phyloP scores from a whole-genome alignment of 805 yeast species.

The Wickerhamiella shivajii region DNA sequence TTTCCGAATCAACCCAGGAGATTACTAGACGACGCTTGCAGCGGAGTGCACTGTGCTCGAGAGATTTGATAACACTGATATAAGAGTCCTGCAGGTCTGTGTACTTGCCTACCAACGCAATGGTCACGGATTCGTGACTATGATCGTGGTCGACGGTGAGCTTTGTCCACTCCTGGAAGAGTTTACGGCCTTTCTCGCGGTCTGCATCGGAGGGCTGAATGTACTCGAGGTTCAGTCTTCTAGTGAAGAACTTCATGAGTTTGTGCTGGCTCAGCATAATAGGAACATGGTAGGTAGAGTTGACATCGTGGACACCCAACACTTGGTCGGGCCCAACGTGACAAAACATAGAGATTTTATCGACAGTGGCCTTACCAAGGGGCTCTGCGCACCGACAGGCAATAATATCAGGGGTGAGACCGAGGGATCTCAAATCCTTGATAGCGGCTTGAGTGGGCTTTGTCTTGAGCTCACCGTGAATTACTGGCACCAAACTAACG shows the following conservation, averaged over 20 bases:
- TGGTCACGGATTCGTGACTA: constrained; percentile 73
- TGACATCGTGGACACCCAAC: constrained; percentile 89
- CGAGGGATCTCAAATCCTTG: constrained; percentile 87
- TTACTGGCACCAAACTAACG: constrained; percentile 93
- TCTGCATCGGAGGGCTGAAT: constrained; percentile 37
- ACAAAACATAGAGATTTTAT: constrained; percentile 96
- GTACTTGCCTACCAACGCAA: constrained; percentile 95
- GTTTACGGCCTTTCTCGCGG: constrained; percentile 45
- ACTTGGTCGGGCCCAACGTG: constrained; percentile 98
- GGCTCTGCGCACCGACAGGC: constrained; percentile 91
- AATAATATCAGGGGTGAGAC: constrained; percentile 90
- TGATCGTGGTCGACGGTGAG: constrained; percentile 71
- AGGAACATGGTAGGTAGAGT: constrained; percentile 96
- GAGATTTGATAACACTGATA: constrained; percentile 82
- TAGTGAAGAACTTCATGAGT: constrained; percentile 52
- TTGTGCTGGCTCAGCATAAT: constrained; percentile 76
- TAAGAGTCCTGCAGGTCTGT: constrained; percentile 91
- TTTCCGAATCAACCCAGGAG: constrained; percentile 91
- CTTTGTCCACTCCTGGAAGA: constrained; percentile 64
- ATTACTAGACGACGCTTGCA: constrained; percentile 73
- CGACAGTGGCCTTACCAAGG: constrained; percentile 72
- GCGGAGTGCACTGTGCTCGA: constrained; percentile 90
- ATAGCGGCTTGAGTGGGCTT: constrained; percentile 99
- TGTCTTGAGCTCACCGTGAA: constrained; percentile 97
- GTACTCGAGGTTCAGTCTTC: constrained; percentile 48